phyloP scores from a whole-genome alignment of 176 grass and related monocot species.

The Aegilops umbellulata region DNA sequence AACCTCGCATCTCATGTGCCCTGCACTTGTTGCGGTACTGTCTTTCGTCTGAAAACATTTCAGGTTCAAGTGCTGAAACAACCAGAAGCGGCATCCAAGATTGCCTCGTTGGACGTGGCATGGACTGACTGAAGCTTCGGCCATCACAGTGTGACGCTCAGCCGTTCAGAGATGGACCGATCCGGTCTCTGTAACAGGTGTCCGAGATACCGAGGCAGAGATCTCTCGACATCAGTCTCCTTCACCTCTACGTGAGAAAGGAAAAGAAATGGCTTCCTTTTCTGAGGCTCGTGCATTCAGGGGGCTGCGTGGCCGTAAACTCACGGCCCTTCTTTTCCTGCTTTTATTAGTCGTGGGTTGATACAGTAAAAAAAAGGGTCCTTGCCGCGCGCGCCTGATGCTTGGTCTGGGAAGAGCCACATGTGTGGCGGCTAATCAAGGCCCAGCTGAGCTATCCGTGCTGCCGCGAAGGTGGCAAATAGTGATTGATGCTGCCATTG shows the following conservation, averaged over 20 bases:
- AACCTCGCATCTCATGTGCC: neutral
- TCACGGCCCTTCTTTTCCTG: neutral
- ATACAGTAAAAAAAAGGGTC: neutral
- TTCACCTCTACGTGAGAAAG: neutral
- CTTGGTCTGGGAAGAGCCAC: constrained; percentile 27
- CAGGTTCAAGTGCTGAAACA: neutral
- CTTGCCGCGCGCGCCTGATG: neutral
- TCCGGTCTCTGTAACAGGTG: neutral
- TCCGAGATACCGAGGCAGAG: neutral
- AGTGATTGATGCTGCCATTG: constrained; percentile 20
- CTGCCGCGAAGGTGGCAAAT: constrained; percentile 29
- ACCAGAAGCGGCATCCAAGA: neutral
- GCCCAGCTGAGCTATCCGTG: neutral
- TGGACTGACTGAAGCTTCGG: neutral
- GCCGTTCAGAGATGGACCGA: neutral
- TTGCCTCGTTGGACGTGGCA: neutral
- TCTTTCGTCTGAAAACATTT: neutral
- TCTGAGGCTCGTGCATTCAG: neutral
- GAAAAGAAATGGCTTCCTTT: neutral
- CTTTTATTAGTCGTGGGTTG: neutral
- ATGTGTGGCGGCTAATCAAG: neutral
- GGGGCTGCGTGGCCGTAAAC: neutral
- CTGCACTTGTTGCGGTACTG: neutral
- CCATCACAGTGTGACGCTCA: neutral
- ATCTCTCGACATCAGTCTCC: neutral